Base-by-base conservation (phyloP, 2,329 filamentous ascomycete genomes). In the Diplocarpon rosae region DNA sequence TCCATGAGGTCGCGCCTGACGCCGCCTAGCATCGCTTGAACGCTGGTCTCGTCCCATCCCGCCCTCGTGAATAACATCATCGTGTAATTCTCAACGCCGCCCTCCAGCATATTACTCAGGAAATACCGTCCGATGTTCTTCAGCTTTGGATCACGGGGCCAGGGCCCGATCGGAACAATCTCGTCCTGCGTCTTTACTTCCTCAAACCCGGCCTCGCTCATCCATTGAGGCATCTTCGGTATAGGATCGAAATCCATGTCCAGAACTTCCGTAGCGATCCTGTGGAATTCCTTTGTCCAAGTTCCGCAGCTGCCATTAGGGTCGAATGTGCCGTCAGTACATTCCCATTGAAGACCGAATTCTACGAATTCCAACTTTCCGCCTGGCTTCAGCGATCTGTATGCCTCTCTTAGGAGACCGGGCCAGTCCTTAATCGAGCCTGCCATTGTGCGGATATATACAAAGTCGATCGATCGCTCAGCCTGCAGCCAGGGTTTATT, bases 361-460 rank as follows among this genome's bases (percentile, higher is more conserved):
- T 54, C 52, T 14, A 40, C 42, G 27, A 54, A 43, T 36, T 56
- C 53, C n/a, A 55, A 36, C 31, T 17, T 30, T n/a, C 53, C 53
- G 34, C 53, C 53, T 10, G 51, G 50, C 33, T 49, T 53, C 17
- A 55, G 40, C 13, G 30, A 15, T 31, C 45, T 32, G 50, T 64
- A 77, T 7, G 69, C 74, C 42, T 73, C 71, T 14, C 61, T 58
- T 41, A 80, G 67, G 5, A 81, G 59, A 11, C 66, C 63, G n/a
- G 66, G 63, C 62, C 76, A 81, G 15, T 33, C 35, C 1, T 67
- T 61, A 47, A 80, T 69, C 36, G 69, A 68, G 28, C 77, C 78
- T 2, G 68, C 66, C 60, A 82, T 66, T 53, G 77, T 66, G 37
- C 72, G 69, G 2, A 71, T 69, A 58, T 79, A 76, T 49, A 81